phyloP scores from a whole-genome alignment of 345 rosid genomes.

The Firmiana major region DNA sequence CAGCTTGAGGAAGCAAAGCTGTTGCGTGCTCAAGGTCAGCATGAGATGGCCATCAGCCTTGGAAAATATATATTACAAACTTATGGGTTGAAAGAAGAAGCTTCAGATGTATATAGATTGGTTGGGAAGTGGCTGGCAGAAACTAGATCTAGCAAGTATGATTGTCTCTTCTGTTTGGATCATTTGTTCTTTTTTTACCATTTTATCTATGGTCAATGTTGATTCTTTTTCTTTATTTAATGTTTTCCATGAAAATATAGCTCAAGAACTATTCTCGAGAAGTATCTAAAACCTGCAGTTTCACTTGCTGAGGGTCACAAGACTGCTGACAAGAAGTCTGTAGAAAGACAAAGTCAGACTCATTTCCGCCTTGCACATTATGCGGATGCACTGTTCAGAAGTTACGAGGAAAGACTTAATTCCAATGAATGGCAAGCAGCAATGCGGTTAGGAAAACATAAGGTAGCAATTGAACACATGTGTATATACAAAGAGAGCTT shows the following conservation, averaged over 20 bases:
- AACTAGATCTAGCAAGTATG: conserved; percentile 93
- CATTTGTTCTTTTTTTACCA: conserved; percentile 7
- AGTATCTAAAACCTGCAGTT: conserved; percentile 89
- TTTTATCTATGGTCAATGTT: conserved; percentile 15
- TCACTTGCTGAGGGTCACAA: conserved; percentile 59
- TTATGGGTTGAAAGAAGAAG: conserved; percentile 54
- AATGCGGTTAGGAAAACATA: conserved; percentile 79
- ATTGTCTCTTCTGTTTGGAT: conserved; percentile 15
- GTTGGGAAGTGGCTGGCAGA: conserved; percentile 97
- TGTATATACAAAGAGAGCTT: background rate
- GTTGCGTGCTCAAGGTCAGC: conserved; percentile 86
- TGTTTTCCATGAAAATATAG: conserved; percentile 37
- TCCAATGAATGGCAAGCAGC: conserved; percentile 99
- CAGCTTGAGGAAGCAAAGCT: conserved; percentile 98
- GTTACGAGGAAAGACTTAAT: conserved; percentile 81
- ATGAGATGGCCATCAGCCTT: conserved; percentile 91
- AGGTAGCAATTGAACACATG: conserved; percentile 38
- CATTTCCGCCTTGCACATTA: conserved; percentile 94
- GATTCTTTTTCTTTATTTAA: conserved; percentile 8
- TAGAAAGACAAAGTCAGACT: conserved; percentile 72
- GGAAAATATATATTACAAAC: conserved; percentile 72
- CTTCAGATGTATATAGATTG: conserved; percentile 75
- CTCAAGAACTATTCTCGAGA: conserved; percentile 90
- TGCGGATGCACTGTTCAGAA: conserved; percentile 85
- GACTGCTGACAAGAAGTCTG: conserved; percentile 50